Evolutionary conservation across 805 yeast species (phyloP).

Genomic region (Scheffersomyces ergatensis): DNA sequence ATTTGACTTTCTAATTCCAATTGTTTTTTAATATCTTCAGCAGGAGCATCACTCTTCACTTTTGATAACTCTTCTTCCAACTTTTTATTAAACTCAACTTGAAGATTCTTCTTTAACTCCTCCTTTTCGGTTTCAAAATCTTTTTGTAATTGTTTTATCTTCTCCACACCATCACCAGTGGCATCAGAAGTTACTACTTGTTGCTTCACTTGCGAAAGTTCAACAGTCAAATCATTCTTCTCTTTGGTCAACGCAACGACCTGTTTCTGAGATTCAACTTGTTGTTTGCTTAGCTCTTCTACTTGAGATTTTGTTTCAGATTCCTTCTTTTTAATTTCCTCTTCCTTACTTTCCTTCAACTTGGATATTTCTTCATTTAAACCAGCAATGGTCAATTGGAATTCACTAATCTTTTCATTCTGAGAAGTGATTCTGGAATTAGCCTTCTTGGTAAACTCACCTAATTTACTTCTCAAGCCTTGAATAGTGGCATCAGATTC

Average conservation of each 20-base stretch:
- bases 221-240: constrained; percentile 7
- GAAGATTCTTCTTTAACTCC: constrained; percentile 11
- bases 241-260: constrained; percentile 3
- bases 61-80: constrained; percentile 32
- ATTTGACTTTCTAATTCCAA: constrained; percentile 15
- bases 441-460: constrained; percentile 17
- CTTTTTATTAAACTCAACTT: constrained; percentile 17
- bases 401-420: constrained; percentile 24
- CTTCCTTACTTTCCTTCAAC: constrained; percentile 1
- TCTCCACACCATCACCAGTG: constrained; percentile 13
- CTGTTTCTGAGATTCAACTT: constrained; percentile 11
- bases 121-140: constrained; percentile 17
- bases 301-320: constrained; percentile 13
- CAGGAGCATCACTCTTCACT: constrained; percentile 15
- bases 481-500: constrained; percentile 24
- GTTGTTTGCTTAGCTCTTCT: constrained; percentile 9
- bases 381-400: constrained; percentile 19
- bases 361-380: constrained; percentile 18
- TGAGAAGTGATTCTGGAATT: constrained; percentile 19
- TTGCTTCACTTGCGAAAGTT: constrained; percentile 10
- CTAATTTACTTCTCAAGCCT: constrained; percentile 19
- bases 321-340: neutral
- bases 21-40: constrained; percentile 22
- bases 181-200: constrained; percentile 1
- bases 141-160: constrained; percentile 8